Base-by-base conservation (phyloP, 768 basidiomycete genomes). In the Sporobolomyces roseus region DNA sequence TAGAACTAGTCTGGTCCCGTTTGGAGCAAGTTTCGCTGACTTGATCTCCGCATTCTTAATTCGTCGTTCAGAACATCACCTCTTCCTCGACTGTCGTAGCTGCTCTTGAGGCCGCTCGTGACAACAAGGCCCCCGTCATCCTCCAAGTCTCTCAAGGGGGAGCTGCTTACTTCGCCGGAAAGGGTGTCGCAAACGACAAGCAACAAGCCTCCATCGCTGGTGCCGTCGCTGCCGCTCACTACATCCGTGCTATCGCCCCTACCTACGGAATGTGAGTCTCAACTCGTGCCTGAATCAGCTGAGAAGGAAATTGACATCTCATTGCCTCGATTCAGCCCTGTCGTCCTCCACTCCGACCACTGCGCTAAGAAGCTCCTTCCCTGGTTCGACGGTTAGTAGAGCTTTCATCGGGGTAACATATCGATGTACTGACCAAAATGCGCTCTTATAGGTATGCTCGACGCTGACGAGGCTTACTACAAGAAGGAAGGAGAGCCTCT, bases 81-180 rank as follows among this genome's bases (percentile, higher is more conserved):
- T 98, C 94, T 23, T 93, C 94, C 16, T 99, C 94, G 35, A 88
- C 87, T 45, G 93, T 87, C 61, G 94, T 97, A 79, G 91, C 93
- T 63, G 89, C 87, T 66, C 87, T 99, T 71, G 94, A 99, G 81
- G 94, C 92, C 65, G 94, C 94, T 58, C 87, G 91, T 73, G 96
- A 97, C 79, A 85, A 90, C 84, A 97, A 98, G 80, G 84, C 94
- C 35, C 94, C 94, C 66, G 93, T 99, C 81, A 98, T 99, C 80
- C 82, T 97, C 76, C 96, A 98, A 79, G 87, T 93, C 71, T 99
- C 96, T 63, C 93, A 99, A 79, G 96, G 96, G 65, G 96, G 96
- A 76, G 85, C 86, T 70, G 94, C 93, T 60, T 97, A 88, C 84
- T 97, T 90, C 77, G 91, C 91, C 51, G 96, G 96, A 70, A 99